phyloP scores from a whole-genome alignment of 2,329 filamentous ascomycete species.

The Trichoderma guizhouense region DNA sequence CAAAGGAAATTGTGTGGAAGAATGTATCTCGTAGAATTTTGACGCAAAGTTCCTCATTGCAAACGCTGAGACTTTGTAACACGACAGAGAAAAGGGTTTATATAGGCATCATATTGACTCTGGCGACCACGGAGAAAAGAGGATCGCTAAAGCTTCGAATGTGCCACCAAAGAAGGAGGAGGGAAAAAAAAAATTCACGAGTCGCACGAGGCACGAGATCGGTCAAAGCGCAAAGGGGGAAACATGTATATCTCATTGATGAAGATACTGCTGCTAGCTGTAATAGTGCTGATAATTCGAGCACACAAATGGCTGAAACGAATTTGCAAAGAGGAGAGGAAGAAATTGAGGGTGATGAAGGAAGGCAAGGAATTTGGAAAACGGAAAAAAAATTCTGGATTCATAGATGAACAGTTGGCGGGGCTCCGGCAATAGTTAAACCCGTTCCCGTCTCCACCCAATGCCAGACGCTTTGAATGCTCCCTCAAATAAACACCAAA shows the following conservation, averaged over 20 bases:
- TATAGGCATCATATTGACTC: constrained; percentile 82
- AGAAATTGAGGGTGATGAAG: background rate
- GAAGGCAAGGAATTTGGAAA: background rate
- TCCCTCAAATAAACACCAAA: background rate
- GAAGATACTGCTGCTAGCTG: background rate
- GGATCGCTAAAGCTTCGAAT: constrained; percentile 87
- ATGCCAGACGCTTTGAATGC: background rate
- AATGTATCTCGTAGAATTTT: constrained; percentile 74
- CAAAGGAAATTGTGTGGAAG: constrained; percentile 18
- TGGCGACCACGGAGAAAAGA: constrained; percentile 63
- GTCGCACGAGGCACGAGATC: background rate
- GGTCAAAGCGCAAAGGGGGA: background rate
- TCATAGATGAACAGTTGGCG: background rate
- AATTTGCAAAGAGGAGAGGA: background rate
- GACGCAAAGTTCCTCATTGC: constrained; percentile 84
- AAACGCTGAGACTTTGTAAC: constrained; percentile 78
- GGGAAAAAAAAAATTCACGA: background rate
- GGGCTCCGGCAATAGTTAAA: constrained; percentile 4
- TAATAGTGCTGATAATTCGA: background rate
- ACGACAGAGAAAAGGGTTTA: constrained; percentile 86
- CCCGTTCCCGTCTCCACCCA: constrained; percentile 1
- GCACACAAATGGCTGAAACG: background rate
- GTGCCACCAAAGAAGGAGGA: constrained; percentile 52
- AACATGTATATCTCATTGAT: background rate
- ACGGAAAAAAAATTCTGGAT: background rate